A percentile compares a stretch with the other conserved stretches of the same genome.
phyloP scores from a whole-genome alignment of 345 rosid genomes.

The Passiflora organensis region DNA sequence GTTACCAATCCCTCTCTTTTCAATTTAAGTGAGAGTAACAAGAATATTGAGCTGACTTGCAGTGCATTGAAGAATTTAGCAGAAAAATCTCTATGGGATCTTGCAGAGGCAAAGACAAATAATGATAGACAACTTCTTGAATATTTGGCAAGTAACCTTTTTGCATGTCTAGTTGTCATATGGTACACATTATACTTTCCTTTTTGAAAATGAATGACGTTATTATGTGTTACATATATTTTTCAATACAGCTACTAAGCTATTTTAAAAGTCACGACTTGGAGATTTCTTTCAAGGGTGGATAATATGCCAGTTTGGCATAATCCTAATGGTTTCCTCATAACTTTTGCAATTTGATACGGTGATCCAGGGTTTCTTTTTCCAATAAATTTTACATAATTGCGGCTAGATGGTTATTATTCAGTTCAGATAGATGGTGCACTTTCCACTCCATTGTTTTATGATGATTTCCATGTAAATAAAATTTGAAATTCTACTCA shows the following conservation, averaged over 20 bases:
- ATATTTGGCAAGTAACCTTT: slow-evolving; percentile 53
- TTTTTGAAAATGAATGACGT: background rate
- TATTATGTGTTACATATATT: background rate
- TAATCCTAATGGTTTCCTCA: no score
- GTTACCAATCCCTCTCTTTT: background rate
- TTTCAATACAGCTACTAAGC: no score
- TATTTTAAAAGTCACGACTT: no score
- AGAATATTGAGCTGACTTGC: slow-evolving; percentile 21
- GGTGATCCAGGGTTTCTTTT: no score
- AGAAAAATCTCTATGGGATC: slow-evolving; percentile 89
- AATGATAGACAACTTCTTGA: slow-evolving; percentile 65
- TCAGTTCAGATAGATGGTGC: background rate
- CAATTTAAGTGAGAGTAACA: background rate
- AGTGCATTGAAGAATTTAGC: slow-evolving; percentile 73
- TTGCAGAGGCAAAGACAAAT: slow-evolving; percentile 75
- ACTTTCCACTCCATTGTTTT: background rate
- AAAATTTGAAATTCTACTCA: no score
- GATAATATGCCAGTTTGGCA: no score
- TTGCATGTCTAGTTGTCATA: background rate
- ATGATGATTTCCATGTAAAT: background rate
- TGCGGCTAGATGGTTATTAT: background rate
- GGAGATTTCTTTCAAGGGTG: no score
- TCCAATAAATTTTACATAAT: no score
- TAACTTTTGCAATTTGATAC: no score
- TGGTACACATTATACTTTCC: background rate